A percentile compares a stretch with the other conserved stretches of the same genome.
phyloP scores from a whole-genome alignment of 495 filamentous ascomycete genomes.

The Aspergillus ellipticus region DNA sequence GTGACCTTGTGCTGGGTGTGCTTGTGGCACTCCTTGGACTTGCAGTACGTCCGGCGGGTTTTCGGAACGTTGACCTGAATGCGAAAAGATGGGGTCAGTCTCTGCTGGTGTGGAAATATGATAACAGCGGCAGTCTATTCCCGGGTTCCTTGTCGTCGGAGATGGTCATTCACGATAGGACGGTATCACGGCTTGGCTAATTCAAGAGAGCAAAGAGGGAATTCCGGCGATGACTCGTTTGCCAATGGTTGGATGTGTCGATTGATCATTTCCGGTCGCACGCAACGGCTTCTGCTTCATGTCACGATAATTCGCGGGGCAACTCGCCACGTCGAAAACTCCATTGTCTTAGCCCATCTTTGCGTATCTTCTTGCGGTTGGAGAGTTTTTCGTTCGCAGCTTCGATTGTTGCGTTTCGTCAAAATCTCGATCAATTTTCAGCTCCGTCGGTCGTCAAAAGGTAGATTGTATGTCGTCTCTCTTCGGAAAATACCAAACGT shows the following conservation, averaged over 20 bases:
- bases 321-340: background rate
- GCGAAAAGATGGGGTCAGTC: conserved; percentile 24
- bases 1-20: conserved; percentile 93
- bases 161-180: background rate
- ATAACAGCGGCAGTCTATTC: conserved; percentile 1
- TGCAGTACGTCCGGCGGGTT: conserved; percentile 92
- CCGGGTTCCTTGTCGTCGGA: conserved; percentile 1
- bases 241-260: background rate
- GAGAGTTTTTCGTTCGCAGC: background rate
- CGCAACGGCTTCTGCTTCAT: background rate
- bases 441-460: background rate
- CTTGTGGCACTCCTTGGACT: conserved; percentile 90
- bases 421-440: background rate
- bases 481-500: background rate
- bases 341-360: background rate
- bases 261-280: conserved; percentile 1
- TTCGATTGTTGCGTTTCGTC: background rate
- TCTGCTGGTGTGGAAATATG: conserved; percentile 14
- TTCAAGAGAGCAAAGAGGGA: background rate
- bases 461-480: background rate
- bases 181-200: background rate
- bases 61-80: conserved; percentile 83
- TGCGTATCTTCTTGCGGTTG: background rate
- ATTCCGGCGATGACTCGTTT: background rate
- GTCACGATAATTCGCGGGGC: background rate